Evolutionary conservation across 257 asterid species (phyloP), one percentile per base, ranked within the genome.

Genomic region (Jasminum sambac): DNA sequence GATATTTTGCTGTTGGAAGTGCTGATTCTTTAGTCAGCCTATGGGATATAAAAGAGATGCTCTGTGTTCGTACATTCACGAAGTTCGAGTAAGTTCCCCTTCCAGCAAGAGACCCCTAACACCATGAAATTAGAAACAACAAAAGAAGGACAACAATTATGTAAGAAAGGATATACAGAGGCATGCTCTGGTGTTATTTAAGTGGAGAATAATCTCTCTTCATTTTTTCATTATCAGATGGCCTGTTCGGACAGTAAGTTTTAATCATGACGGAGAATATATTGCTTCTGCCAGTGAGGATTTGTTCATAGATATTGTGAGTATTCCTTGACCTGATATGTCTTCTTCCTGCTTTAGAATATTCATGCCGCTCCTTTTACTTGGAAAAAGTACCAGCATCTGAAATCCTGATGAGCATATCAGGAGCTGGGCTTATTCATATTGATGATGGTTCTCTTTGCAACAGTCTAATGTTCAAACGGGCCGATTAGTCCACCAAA

Each of bases 1-100:
- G 98, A 79, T 95, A 87, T 84, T 91, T 95, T 83, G 89, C 98
- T 57, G 96, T 95, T 77, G 99, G 99, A 87, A 91, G 97, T 88
- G 99, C 99, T 40, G 98, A 95, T 85, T 91, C 99, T 26, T 23
- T 74, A 26, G 99, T 91, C 79, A 95, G 99, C 86, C 96, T 95
- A 67, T 95, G 98, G 99, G 90, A 87, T 84, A 88, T 90, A 59
- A 91, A 91, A 78, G 98, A 91, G 69, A 91, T 95, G 99, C 90
- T 91, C 24, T 95, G 99, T 76, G 85, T 90, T 73, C 93, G 93
- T 24, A 91, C 99, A 41, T 95, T 95, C 80, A 84, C 96, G 12
- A 92, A 91, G 74, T 98, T 89, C 13, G 98, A 92, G 98, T 92
- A 81, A 80, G 89, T 83, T 74, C 71, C 80, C 38, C 71, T 74